A percentile compares a stretch with the other conserved stretches of the same genome.
Conservation (phyloP, 2,329 filamentous ascomycete genomes). For the Microthyrium microscopicum region DNA sequence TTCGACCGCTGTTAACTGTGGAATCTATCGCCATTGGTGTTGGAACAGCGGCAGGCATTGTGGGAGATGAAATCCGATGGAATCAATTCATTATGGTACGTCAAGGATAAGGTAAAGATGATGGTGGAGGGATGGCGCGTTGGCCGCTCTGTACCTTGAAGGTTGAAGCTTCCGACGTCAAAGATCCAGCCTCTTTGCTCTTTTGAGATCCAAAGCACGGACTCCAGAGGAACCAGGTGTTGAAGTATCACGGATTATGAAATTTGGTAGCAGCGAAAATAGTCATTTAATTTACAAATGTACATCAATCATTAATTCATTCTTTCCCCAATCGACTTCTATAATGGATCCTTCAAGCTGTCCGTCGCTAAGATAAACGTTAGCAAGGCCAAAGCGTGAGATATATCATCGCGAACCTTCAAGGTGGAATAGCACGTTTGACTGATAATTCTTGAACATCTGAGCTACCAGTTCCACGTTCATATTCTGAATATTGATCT, state of each 20-base stretch:
- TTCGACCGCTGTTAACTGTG: constrained; percentile 27
- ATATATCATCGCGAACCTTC: constrained; percentile 48
- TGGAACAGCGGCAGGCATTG: constrained; percentile 4
- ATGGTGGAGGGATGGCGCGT: not conserved
- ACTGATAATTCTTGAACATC: constrained; percentile 99
- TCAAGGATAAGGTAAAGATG: not conserved
- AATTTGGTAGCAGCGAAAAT: no score
- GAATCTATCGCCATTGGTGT: constrained; percentile 15
- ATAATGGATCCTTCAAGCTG: constrained; percentile 9
- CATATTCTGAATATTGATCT: constrained; percentile 98
- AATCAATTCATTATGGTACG: not conserved
- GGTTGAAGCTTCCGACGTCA: no score
- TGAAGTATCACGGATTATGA: no score
- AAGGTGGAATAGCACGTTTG: constrained; percentile 89
- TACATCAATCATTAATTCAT: constrained; percentile 1
- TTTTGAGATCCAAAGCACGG: no score
- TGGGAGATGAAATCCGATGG: not conserved
- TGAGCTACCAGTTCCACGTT: constrained; percentile 94
- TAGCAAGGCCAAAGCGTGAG: not conserved
- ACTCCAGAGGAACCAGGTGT: no score
- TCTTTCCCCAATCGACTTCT: not conserved
- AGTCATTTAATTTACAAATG: constrained; percentile 3
- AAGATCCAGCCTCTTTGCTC: no score
- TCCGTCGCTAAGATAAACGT: constrained; percentile 6
- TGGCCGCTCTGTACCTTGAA: not conserved